Conservation (phyloP, 306 rosid species). For the Castanea crenata region DNA sequence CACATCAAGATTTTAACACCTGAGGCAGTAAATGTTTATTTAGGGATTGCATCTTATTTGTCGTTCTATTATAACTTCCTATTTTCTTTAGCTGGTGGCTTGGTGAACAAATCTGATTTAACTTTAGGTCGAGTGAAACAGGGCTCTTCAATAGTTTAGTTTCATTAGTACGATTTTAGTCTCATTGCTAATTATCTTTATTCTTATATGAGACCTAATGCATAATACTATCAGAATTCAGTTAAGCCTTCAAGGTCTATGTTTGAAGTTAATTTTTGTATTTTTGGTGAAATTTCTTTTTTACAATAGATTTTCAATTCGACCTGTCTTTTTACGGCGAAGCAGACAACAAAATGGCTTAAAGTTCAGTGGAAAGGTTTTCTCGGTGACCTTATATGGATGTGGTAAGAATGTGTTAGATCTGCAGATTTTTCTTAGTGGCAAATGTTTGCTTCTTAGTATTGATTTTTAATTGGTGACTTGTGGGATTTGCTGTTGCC, state of each 20-base stretch:
- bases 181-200: conserved; percentile 10
- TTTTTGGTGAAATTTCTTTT: conserved; percentile 52
- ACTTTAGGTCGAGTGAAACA: not conserved
- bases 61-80: not conserved
- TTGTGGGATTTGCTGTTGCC: conserved; percentile 16
- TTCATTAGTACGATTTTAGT: not conserved
- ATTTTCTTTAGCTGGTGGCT: not conserved
- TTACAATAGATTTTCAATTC: conserved; percentile 61
- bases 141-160: not conserved
- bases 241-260: conserved; percentile 23
- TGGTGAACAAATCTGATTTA: not conserved
- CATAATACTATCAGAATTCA: conserved; percentile 22
- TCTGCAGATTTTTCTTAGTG: conserved; percentile 39
- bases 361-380: conserved; percentile 56
- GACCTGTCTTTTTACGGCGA: conserved; percentile 49
- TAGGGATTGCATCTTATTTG: not conserved
- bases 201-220: conserved; percentile 24
- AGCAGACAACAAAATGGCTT: conserved; percentile 56
- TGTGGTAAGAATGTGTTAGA: conserved; percentile 60
- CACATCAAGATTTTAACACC: not conserved
- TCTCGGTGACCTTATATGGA: conserved; percentile 45
- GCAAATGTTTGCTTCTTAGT: conserved; percentile 24
- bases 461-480: conserved; percentile 15
- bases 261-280: conserved; percentile 29
- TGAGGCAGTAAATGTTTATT: not conserved